Conservation (phyloP, 2,329 filamentous ascomycete species). For the Arthrobotrys entomopaga region DNA sequence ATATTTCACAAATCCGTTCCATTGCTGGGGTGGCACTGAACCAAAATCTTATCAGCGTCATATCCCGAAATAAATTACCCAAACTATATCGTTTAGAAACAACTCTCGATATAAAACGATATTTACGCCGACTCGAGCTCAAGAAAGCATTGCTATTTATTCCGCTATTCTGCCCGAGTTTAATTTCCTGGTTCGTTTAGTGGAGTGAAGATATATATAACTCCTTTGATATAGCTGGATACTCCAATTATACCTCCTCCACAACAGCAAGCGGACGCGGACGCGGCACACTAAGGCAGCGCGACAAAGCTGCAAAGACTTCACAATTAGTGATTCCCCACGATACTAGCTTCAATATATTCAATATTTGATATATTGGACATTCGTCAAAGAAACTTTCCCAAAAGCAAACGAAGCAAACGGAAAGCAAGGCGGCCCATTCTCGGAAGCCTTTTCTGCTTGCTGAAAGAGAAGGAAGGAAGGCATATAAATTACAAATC, state of each 20-base stretch:
- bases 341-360: too few species aligned
- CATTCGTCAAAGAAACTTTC: too few species aligned
- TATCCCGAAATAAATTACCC: background rate
- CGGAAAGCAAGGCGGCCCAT: too few species aligned
- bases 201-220: constrained; percentile 35
- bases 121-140: constrained; percentile 3
- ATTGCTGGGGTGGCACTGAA: background rate
- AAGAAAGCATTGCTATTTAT: constrained; percentile 37
- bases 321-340: too few species aligned
- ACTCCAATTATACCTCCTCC: constrained; percentile 8
- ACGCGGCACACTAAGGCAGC: background rate
- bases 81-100: constrained; percentile 17
- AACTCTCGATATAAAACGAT: background rate
- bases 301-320: background rate
- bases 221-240: constrained; percentile 19
- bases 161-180: constrained; percentile 22
- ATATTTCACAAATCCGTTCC: background rate
- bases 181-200: constrained; percentile 13
- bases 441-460: too few species aligned
- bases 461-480: too few species aligned
- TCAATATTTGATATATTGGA: too few species aligned
- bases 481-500: too few species aligned
- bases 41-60: background rate
- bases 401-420: too few species aligned
- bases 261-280: constrained; percentile 7